Evolutionary conservation across 495 filamentous ascomycete genomes (phyloP).

Genomic region (Cercophora scortea): DNA sequence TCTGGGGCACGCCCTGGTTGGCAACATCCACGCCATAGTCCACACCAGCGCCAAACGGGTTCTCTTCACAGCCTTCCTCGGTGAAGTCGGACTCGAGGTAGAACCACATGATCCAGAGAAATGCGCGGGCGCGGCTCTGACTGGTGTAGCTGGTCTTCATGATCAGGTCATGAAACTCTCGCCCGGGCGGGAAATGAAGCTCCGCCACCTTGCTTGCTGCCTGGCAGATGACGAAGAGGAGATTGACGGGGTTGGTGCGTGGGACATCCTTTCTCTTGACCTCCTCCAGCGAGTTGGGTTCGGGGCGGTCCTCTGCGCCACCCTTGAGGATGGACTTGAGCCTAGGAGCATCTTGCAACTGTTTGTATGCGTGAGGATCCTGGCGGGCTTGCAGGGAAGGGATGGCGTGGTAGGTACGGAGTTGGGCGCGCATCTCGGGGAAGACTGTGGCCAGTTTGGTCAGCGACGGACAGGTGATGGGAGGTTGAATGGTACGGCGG

Average conservation of each 20-base stretch:
- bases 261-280: conserved; percentile 61
- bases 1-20: conserved; percentile 71
- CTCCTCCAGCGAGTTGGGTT: conserved; percentile 79
- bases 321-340: conserved; percentile 97
- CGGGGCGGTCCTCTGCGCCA: conserved; percentile 84
- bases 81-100: conserved; percentile 96
- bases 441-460: conserved; percentile 62
- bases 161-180: conserved; percentile 93
- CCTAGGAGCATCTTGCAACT: conserved; percentile 91
- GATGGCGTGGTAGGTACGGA: conserved; percentile 97
- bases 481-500: too few species aligned
- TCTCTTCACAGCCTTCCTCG: conserved; percentile 69
- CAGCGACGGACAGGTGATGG: background rate
- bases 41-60: conserved; percentile 81
- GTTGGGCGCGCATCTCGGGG: conserved; percentile 96
- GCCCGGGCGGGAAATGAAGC: conserved; percentile 73
- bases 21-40: conserved; percentile 53
- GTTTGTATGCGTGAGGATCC: conserved; percentile 94
- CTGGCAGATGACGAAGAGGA: conserved; percentile 91
- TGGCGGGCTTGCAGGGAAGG: conserved; percentile 91
- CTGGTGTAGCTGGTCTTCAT: conserved; percentile 84
- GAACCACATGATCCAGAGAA: conserved; percentile 98
- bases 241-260: conserved; percentile 92
- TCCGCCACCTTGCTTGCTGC: conserved; percentile 89
- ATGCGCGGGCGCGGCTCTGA: conserved; percentile 74